Evolutionary conservation across 352 stramenopile genomes (phyloP).

Genomic region (Bremia lactucae): DNA sequence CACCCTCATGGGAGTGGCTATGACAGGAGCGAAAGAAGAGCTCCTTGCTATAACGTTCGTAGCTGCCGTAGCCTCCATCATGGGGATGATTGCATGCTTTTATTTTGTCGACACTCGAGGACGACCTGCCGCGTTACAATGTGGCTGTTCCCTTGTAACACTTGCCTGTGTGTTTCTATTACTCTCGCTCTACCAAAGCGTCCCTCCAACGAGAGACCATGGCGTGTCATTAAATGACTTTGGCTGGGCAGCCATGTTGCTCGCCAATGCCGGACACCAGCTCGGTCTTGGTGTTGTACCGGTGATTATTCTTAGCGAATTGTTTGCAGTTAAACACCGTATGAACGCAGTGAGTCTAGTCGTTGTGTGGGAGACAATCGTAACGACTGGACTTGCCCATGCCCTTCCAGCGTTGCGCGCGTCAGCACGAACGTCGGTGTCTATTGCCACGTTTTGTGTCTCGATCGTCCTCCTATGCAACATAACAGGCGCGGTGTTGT

Average conservation of each 20-base stretch:
- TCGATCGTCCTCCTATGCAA: constrained; percentile 39
- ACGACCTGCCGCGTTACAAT: constrained; percentile 36
- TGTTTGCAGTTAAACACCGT: constrained; percentile 60
- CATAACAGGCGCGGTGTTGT: constrained; percentile 28
- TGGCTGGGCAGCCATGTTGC: constrained; percentile 45
- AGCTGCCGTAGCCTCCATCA: constrained; percentile 30
- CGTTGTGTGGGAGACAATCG: constrained; percentile 45
- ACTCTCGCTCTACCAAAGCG: constrained; percentile 27
- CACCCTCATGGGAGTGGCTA: constrained; percentile 45
- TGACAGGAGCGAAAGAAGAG: constrained; percentile 41
- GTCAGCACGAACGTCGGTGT: constrained; percentile 24
- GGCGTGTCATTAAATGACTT: constrained; percentile 36
- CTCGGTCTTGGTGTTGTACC: constrained; percentile 52
- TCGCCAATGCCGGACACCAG: constrained; percentile 54
- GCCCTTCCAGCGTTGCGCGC: constrained; percentile 26
- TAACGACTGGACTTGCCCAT: constrained; percentile 30
- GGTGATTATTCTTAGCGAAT: constrained; percentile 48
- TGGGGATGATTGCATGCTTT: constrained; percentile 42
- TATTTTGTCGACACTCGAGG: constrained; percentile 62
- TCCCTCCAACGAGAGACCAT: constrained; percentile 7
- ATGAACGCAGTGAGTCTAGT: constrained; percentile 56
- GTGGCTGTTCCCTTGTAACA: constrained; percentile 45
- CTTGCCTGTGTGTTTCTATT: constrained; percentile 38
- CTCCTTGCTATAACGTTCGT: constrained; percentile 34
- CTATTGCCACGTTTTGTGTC: constrained; percentile 33